Conservation (phyloP, 1,284 basidiomycete species). For the Cryptococcus maquisensis region DNA sequence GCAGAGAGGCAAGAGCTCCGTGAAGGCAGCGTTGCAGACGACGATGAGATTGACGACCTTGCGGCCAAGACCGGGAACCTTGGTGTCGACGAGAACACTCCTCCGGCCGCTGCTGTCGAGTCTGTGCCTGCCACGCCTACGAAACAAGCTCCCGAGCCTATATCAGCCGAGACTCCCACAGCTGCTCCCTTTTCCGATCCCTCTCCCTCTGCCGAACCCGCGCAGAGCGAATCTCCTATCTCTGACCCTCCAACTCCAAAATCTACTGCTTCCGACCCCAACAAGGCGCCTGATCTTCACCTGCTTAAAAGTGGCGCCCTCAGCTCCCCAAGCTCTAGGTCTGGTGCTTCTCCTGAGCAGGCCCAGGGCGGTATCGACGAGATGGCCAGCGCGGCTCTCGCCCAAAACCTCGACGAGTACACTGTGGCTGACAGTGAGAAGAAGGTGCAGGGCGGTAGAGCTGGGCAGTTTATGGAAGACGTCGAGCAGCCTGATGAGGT, state of each 20-base stretch:
- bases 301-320: slow-evolving; percentile 22
- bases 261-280: slow-evolving; percentile 15
- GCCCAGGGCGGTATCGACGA: slow-evolving; percentile 10
- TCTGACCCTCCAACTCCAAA: not conserved
- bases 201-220: not conserved
- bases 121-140: slow-evolving; percentile 6
- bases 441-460: slow-evolving; percentile 28
- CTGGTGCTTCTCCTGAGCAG: not conserved
- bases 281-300: slow-evolving; percentile 22
- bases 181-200: not conserved
- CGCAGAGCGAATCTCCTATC: not conserved
- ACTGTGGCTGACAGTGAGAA: slow-evolving; percentile 11
- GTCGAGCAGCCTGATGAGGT: slow-evolving; percentile 23
- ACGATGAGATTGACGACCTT: slow-evolving; percentile 12
- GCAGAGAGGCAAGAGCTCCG: slow-evolving; percentile 31
- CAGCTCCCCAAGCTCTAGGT: not conserved
- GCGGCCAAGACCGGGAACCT: slow-evolving; percentile 7
- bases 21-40: slow-evolving; percentile 23
- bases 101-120: not conserved
- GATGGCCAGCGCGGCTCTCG: slow-evolving; percentile 17
- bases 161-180: not conserved
- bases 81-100: slow-evolving; percentile 1
- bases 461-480: slow-evolving; percentile 26
- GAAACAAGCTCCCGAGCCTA: not conserved
- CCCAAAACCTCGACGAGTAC: slow-evolving; percentile 21